Base-by-base conservation (phyloP, 2,329 filamentous ascomycete species). In the Cytospora leucostoma region DNA sequence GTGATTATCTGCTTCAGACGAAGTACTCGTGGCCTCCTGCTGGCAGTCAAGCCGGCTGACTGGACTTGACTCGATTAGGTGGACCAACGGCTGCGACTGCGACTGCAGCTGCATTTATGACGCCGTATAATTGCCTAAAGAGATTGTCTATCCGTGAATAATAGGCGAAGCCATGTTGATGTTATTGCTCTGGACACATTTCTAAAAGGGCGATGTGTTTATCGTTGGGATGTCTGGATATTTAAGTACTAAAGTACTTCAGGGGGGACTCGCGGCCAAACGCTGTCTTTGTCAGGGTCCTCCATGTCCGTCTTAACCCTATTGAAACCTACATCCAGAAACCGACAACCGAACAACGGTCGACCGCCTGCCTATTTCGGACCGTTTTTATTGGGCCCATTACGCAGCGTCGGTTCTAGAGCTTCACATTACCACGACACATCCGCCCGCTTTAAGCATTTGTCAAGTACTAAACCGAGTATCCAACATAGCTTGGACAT, bases 401-500 rank as follows among this genome's bases (percentile, higher is more conserved):
- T 27, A 27, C n/a, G 44, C 44, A 12, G n/a, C n/a, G 19, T 21
- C n/a, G 19, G 44, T 6, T 44, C 8, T 15, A 10, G 7, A 47
- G n/a, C 1, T 11, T 21, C n/a, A 21, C 7, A 21, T 10, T 10
- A 47, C 4, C 21, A 21, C n/a, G 21, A 47, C n/a, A 47, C 8
- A 12, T 21, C 7, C 44, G 44, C n/a, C 44, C 44, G 44, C n/a
- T 47, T 10, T 17, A 10, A 47, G 44, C 44, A 47, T 7, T n/a
- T 47, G n/a, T 47, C 44, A 47, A 47, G 10, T 32, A 35, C 34
- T 34, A 59, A 40, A 15, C 19, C 44, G 21, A 47, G 10, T 32
- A 35, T 38, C 38, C 61, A 40, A 15, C 32, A 44, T n/a, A 19
- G 40, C 40, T 56, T 54, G 72, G 72, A 66, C 59, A 80, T 83